Evolutionary conservation across 2,329 filamentous ascomycete genomes (phyloP).

Genomic region (Alternaria sp.): DNA sequence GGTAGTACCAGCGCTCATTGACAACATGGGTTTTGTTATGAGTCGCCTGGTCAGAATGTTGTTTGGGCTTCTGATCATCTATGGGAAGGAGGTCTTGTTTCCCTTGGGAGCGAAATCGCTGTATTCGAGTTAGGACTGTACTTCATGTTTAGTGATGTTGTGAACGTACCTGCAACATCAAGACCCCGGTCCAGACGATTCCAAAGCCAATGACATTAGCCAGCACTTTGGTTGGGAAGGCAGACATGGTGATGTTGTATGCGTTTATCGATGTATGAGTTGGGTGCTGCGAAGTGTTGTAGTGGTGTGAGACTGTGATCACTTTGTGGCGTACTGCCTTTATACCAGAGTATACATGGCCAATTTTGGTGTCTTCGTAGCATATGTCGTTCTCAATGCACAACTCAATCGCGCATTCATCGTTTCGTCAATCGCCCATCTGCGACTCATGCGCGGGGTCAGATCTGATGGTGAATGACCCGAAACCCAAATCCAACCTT

Average conservation of each 20-base stretch:
- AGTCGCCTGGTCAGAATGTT: neutral
- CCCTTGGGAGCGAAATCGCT: neutral
- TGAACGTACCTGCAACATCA: neutral
- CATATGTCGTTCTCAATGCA: neutral
- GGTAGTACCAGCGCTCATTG: conserved; percentile 8
- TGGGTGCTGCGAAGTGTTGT: neutral
- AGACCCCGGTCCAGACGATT: neutral
- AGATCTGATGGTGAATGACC: neutral
- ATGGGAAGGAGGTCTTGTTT: neutral
- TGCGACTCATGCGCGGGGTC: neutral
- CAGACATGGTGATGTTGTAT: neutral
- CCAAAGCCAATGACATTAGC: neutral
- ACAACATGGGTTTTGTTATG: neutral
- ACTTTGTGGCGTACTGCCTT: neutral
- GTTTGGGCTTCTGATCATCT: neutral
- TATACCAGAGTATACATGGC: neutral
- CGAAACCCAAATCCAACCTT: neutral
- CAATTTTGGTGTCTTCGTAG: neutral
- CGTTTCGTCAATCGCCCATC: neutral
- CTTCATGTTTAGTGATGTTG: neutral
- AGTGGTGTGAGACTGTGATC: too few species aligned
- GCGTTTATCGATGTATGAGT: rapidly evolving
- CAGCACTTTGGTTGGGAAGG: neutral
- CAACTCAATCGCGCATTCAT: neutral
- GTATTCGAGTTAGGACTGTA: neutral